Percentiles rank a stretch among this genome's conserved stretches.
Conservation (phyloP, 345 rosid species). For the Camelina neglecta region DNA sequence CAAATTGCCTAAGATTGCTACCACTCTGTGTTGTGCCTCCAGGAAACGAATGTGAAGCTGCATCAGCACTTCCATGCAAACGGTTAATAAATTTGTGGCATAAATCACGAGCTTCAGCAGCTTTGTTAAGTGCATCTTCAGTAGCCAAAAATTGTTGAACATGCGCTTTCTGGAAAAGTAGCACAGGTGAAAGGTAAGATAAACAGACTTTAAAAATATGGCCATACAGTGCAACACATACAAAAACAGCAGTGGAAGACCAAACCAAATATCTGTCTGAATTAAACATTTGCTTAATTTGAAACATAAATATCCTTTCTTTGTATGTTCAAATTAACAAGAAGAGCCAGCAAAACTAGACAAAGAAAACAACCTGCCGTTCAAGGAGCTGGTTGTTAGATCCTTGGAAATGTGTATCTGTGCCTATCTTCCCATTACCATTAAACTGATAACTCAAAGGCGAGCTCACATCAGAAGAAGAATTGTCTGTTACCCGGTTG, state of each 20-base stretch:
- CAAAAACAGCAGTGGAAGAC: slow-evolving; percentile 3
- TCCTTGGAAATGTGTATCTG: slow-evolving; percentile 73
- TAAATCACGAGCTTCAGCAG: slow-evolving; percentile 82
- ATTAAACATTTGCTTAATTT: slow-evolving; percentile 8
- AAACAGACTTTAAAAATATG: slow-evolving; percentile 1
- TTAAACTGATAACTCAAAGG: slow-evolving; percentile 74
- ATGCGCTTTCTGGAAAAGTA: slow-evolving; percentile 77
- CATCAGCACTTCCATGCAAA: slow-evolving; percentile 71
- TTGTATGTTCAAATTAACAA: slow-evolving; percentile 14
- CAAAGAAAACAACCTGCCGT: slow-evolving; percentile 71
- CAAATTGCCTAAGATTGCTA: slow-evolving; percentile 77
- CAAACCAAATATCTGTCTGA: neutral
- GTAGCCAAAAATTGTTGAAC: slow-evolving; percentile 95
- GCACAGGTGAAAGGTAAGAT: slow-evolving; percentile 15
- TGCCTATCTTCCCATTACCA: slow-evolving; percentile 73
- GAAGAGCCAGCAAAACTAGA: slow-evolving; percentile 26
- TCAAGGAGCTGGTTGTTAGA: slow-evolving; percentile 90
- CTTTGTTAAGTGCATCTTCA: slow-evolving; percentile 90
- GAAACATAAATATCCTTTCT: slow-evolving; percentile 6
- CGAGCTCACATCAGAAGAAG: slow-evolving; percentile 75
- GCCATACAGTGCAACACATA: neutral
- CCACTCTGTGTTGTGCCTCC: slow-evolving; percentile 69
- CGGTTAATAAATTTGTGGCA: slow-evolving; percentile 72
- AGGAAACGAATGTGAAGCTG: slow-evolving; percentile 53
- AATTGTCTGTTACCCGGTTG: slow-evolving; percentile 74